Evolutionary conservation across 257 asterid species (phyloP).

Genomic region (Solanum gandarillasii): DNA sequence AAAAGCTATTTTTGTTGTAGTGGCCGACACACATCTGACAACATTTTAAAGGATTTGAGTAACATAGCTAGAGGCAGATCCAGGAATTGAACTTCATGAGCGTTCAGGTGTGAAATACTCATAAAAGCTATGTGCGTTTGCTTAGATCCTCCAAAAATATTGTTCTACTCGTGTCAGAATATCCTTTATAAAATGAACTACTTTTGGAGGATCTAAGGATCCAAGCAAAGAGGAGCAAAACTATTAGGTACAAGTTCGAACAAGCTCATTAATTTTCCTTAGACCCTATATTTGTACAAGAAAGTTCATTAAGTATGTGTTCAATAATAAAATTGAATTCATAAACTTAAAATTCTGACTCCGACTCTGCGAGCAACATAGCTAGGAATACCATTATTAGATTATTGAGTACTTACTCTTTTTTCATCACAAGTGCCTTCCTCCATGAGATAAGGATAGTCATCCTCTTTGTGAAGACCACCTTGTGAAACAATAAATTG

Average conservation of each 20-base stretch:
- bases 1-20: too few species aligned
- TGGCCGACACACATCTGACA: not conserved
- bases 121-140: not conserved
- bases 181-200: not conserved
- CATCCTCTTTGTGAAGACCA: slow-evolving; percentile 29
- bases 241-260: not conserved
- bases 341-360: not conserved
- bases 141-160: not conserved
- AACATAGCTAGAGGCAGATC: not conserved
- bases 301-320: not conserved
- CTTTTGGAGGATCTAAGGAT: not conserved
- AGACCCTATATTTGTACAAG: not conserved
- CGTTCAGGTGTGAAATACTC: not conserved
- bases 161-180: not conserved
- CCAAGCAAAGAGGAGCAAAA: not conserved
- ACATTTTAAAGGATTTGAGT: not conserved
- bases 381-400: not conserved
- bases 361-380: not conserved
- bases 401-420: slow-evolving; percentile 2
- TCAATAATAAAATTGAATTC: not conserved
- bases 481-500: slow-evolving; percentile 17
- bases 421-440: slow-evolving; percentile 27
- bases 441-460: slow-evolving; percentile 28
- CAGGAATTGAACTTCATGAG: not conserved
- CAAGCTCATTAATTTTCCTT: not conserved